phyloP scores from a whole-genome alignment of 2,329 filamentous ascomycete genomes.

The Penicillium brevicompactum region DNA sequence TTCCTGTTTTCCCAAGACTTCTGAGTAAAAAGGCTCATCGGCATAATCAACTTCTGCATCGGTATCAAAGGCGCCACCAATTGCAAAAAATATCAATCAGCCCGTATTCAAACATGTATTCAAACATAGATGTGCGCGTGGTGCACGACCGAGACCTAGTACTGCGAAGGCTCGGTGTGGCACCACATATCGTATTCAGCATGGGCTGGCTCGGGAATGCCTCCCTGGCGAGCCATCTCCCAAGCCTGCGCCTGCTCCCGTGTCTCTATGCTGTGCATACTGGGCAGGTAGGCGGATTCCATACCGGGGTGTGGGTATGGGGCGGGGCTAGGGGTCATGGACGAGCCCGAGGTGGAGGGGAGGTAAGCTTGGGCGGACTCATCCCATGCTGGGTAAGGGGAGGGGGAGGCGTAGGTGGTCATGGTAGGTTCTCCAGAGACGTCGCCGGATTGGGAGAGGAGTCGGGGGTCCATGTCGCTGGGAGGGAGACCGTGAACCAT shows the following conservation, averaged over 20 bases:
- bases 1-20: not conserved
- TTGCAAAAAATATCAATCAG: slow-evolving; percentile 4
- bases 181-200: slow-evolving; percentile 14
- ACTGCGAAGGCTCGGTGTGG: not conserved
- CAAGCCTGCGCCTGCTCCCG: slow-evolving; percentile 13
- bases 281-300: not conserved
- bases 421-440: slow-evolving; percentile 4
- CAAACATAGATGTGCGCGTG: not conserved
- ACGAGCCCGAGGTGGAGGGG: not conserved
- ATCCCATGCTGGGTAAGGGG: slow-evolving; percentile 14
- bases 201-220: slow-evolving; percentile 1
- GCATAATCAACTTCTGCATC: slow-evolving; percentile 5
- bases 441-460: slow-evolving; percentile 36
- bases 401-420: not conserved
- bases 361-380: not conserved
- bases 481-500: slow-evolving; percentile 26
- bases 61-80: not conserved
- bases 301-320: slow-evolving; percentile 6
- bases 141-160: not conserved
- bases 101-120: not conserved
- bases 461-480: slow-evolving; percentile 46
- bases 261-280: slow-evolving; percentile 11
- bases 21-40: slow-evolving; percentile 7
- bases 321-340: slow-evolving; percentile 10
- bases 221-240: slow-evolving; percentile 7